Conservation (phyloP, 2,329 filamentous ascomycete genomes). For the Graphiopsis chlorocephala region DNA sequence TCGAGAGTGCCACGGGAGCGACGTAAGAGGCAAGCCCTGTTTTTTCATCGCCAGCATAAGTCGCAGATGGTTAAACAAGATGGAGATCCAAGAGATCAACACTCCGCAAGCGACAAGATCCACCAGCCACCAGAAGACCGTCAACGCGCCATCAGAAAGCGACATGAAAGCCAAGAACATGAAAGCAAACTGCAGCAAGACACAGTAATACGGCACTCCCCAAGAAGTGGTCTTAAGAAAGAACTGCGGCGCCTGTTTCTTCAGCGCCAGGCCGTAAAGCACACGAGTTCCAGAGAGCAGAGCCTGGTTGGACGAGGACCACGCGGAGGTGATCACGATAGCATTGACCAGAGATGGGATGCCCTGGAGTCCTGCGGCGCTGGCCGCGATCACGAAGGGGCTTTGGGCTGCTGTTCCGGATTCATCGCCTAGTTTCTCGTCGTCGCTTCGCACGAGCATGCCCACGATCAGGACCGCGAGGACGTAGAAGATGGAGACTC, state of each 20-base stretch:
- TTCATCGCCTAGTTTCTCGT: constrained; percentile 31
- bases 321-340: constrained; percentile 64
- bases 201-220: constrained; percentile 28
- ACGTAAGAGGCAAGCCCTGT: constrained; percentile 24
- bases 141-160: constrained; percentile 49
- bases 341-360: constrained; percentile 66
- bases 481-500: constrained; percentile 39
- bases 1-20: constrained; percentile 34
- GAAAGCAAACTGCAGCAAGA: constrained; percentile 27
- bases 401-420: constrained; percentile 42
- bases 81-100: constrained; percentile 56
- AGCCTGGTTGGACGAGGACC: constrained; percentile 55
- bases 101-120: constrained; percentile 61
- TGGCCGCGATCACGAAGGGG: constrained; percentile 58
- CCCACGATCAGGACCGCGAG: constrained; percentile 38
- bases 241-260: constrained; percentile 59
- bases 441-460: constrained; percentile 41
- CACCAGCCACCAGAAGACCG: constrained; percentile 65
- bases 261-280: constrained; percentile 56
- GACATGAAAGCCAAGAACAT: constrained; percentile 32
- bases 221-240: constrained; percentile 43
- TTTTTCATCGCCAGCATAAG: constrained; percentile 28
- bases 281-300: constrained; percentile 53
- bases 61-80: constrained; percentile 26
- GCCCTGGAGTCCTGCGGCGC: constrained; percentile 57